Base-by-base conservation (phyloP, 371 early-diverging fungal species). In the Chytridium lagenaria region DNA sequence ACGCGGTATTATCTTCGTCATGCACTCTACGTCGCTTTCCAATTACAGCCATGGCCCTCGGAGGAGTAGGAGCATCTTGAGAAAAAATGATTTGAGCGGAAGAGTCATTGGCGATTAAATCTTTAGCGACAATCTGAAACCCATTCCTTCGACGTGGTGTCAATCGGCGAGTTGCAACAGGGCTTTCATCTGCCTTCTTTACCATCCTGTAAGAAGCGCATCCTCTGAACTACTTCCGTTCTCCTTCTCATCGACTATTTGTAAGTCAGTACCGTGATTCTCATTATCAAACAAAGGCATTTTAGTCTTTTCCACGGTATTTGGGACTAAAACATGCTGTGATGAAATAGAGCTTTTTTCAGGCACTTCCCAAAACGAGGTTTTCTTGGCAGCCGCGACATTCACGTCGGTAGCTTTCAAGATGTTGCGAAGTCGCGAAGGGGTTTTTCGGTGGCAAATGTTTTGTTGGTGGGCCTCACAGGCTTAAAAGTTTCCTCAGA, bases 371-470 rank as follows among this genome's bases (percentile, higher is more conserved):
- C 44, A 44, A 7, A 44, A 44, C 7, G 19, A 19, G 19, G 12
- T 19, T 19, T 44, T 44, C 44, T 19, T 19, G 44, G 7, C 44
- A 44, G 7, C 19, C 44, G 44, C n/a, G n/a, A n/a, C n/a, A n/a
- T n/a, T n/a, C n/a, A n/a, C n/a, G n/a, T n/a, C n/a, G n/a, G n/a
- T n/a, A n/a, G n/a, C n/a, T n/a, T 52, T 23, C n/a, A 52, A 26
- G 26, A 52, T 7, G 26, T 52, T 52, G 12, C 55, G 12, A 12
- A 52, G 26, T 5, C 55, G 12, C 55, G 55, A 52, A 5, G 55
- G 55, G n/a, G 55, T 52, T 26, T 52, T 52, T n/a, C n/a, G n/a
- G 55, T 7, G 26, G 55, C 55, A 52, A 52, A 52, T 22, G n/a
- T 52, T 26, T 52, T 52, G 5, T 5, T 26, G n/a, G 26, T 52